Evolutionary conservation across 257 asterid species (phyloP).

Genomic region (Lavandula angustifolia): DNA sequence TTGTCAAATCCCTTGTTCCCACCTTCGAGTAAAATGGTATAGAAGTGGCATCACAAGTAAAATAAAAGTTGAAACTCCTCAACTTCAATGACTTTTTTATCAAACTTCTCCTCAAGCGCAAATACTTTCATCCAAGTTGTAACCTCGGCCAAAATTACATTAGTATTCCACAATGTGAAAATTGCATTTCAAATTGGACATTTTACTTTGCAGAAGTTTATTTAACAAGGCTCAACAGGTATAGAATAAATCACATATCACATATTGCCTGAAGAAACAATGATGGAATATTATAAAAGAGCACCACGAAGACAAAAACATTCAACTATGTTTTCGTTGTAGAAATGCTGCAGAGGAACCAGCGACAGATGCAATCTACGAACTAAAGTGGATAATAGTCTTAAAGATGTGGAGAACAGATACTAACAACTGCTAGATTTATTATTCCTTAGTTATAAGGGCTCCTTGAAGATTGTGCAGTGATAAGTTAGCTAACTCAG

Average conservation of each 20-base stretch:
- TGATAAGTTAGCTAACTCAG: neutral
- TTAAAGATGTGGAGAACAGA: neutral
- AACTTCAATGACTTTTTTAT: neutral
- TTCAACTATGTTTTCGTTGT: too few relatives aligned
- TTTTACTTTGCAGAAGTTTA: neutral
- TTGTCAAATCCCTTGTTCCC: conserved; percentile 96
- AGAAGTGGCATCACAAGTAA: conserved; percentile 1
- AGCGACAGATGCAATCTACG: too few relatives aligned
- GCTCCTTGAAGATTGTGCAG: neutral
- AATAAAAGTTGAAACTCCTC: neutral
- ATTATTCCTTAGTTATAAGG: too few relatives aligned
- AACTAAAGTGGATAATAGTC: neutral
- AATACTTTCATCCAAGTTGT: too few relatives aligned
- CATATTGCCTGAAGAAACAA: neutral
- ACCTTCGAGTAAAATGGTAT: conserved; percentile 48
- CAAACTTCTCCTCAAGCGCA: neutral
- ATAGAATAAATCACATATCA: neutral
- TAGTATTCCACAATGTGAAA: neutral
- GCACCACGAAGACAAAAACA: neutral
- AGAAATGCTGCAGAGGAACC: too few relatives aligned
- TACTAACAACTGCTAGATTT: neutral
- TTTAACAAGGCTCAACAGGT: neutral
- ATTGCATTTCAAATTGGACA: neutral
- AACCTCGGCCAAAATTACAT: neutral
- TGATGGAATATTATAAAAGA: neutral